Percentiles rank a stretch among this genome's conserved stretches.
phyloP scores from a whole-genome alignment of 176 grass and related monocot species.

The Saccharum spontaneum region DNA sequence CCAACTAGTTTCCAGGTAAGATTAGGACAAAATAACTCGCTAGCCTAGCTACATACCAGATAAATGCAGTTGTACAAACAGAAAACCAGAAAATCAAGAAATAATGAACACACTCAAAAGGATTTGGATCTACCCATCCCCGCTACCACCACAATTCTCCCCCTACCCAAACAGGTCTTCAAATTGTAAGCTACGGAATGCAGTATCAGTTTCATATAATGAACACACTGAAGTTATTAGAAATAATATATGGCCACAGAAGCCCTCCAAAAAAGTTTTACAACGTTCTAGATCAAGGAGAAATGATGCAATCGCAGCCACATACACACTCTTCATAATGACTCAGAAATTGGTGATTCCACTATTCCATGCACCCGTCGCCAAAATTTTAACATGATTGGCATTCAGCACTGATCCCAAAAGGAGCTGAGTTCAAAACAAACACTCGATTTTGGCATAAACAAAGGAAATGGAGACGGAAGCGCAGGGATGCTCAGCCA shows the following conservation, averaged over 20 bases:
- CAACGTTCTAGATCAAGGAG: neutral
- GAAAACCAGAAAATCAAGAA: neutral
- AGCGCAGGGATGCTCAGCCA: neutral
- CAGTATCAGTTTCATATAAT: neutral
- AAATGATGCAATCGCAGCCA: neutral
- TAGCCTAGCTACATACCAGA: constrained; percentile 1
- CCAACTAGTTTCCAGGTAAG: neutral
- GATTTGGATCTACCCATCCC: neutral
- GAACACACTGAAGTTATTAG: neutral
- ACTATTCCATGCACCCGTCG: neutral
- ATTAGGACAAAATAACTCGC: neutral
- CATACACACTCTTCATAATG: neutral
- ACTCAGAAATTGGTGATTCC: neutral
- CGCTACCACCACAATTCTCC: neutral
- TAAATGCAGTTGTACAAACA: constrained; percentile 15
- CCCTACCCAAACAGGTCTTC: neutral
- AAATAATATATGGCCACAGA: neutral
- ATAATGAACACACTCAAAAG: neutral
- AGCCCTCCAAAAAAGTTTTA: neutral
- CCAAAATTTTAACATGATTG: neutral
- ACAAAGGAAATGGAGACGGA: neutral
- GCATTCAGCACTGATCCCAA: neutral
- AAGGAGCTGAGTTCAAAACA: neutral
- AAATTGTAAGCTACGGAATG: neutral
- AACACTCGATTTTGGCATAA: neutral